phyloP scores from a whole-genome alignment of 2,329 filamentous ascomycete genomes.

The Ciborinia camelliae region DNA sequence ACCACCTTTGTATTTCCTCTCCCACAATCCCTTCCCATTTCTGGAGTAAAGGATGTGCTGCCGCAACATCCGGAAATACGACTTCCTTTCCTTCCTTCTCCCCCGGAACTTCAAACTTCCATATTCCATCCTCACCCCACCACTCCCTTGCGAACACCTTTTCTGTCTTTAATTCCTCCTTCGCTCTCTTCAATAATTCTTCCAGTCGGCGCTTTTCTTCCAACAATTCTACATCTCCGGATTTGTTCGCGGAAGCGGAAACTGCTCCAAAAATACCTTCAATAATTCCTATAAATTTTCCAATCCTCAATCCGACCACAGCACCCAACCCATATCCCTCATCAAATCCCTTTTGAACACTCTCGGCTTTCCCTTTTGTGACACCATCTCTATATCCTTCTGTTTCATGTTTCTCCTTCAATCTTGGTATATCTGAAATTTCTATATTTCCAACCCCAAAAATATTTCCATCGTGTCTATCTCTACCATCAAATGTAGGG shows the following conservation, averaged over 20 bases:
- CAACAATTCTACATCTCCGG: conserved; percentile 16
- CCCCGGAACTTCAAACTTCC: conserved; percentile 58
- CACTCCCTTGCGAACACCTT: conserved; percentile 63
- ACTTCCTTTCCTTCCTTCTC: conserved; percentile 42
- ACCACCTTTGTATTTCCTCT: conserved; percentile 43
- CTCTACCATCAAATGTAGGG: conserved; percentile 22
- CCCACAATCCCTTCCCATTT: conserved; percentile 55
- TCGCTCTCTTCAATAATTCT: conserved; percentile 48
- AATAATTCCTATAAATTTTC: conserved; percentile 71
- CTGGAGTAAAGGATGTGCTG: conserved; percentile 62
- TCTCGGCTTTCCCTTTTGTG: conserved; percentile 66
- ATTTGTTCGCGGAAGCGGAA: conserved; percentile 30
- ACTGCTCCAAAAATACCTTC: conserved; percentile 62
- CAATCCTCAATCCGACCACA: conserved; percentile 69
- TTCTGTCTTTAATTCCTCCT: conserved; percentile 57
- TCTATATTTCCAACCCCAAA: conserved; percentile 28
- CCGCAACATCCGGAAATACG: conserved; percentile 60
- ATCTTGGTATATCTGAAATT: conserved; percentile 34
- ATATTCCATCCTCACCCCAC: conserved; percentile 68
- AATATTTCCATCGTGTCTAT: background rate
- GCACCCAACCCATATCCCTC: conserved; percentile 85
- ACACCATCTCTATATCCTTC: conserved; percentile 91
- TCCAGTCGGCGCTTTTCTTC: conserved; percentile 31
- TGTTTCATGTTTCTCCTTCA: conserved; percentile 47
- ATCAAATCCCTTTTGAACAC: conserved; percentile 86